Evolutionary conservation across 176 grass and related monocot genomes (phyloP), one percentile per base, ranked within the genome.

Genomic region (Carex scoparia): DNA sequence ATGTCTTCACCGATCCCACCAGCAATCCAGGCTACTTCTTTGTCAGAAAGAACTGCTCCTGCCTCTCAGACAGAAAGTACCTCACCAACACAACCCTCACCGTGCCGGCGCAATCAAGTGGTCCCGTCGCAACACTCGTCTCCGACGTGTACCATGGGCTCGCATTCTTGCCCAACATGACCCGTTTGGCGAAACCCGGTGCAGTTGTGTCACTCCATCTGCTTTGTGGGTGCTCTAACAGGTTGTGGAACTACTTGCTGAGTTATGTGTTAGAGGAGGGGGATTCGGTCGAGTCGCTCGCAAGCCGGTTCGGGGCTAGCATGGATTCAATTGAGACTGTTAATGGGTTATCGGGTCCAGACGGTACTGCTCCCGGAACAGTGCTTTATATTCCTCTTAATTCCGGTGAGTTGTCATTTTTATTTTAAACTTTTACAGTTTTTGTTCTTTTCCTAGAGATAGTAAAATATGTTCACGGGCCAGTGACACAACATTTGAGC

Each of bases 21-120:
- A 80, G 91, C 89, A 98, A 89, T 84, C 96, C 93, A 8, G 93
- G 93, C 10, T 95, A 91, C 87, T 91, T 89, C 35, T 99, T 99
- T 86, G 81, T 99, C 58, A 91, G 91, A 27, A 99, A 99, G 93
- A 99, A 99, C 93, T 99, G 96, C 85, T 95, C 96, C 48, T 99
- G 96, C 88, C 78, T 95, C 75, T 88, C 87, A 61, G 84, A 87
- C 13, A 88, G 89, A 79, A 89, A 91, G 84, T 99, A 95, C 87
- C 88, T 99, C 69, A 88, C 90, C 63, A 99, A 92, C 84, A 95
- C 96, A 38, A 95, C 96, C 69, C 94, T 92, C 85, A 99, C 91
- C 12, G 59, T 94, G 84, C 90, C 89, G 54, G 80, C 35, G 59
- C 66, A 73, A 18, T 80, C 86, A 28, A 91, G 90, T 18, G 58